These are phyloP conservation scores for Dentipellis sp. DNA, from an alignment of 768 basidiomycete genomes.

Conservation along the genomic window DNA sequence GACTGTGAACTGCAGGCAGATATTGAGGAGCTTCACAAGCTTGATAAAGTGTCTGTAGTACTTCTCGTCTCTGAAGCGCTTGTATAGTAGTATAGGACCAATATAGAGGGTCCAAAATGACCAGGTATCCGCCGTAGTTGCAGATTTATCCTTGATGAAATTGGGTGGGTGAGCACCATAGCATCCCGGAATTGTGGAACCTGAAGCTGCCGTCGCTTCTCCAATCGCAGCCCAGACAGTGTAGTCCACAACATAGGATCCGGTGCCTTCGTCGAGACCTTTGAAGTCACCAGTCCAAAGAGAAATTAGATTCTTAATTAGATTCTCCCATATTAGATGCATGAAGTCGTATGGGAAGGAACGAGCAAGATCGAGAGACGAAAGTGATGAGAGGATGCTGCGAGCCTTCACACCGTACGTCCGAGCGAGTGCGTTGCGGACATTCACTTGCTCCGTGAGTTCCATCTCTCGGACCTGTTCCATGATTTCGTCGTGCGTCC, in stretches of 20 bases:
- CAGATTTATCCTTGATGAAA: slow-evolving; percentile 17
- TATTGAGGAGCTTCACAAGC: slow-evolving; percentile 28
- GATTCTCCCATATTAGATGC: slow-evolving; percentile 39
- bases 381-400: slow-evolving; percentile 22
- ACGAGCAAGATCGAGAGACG: slow-evolving; percentile 26
- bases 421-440: slow-evolving; percentile 18
- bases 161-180: slow-evolving; percentile 29
- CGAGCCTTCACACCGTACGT: slow-evolving; percentile 25
- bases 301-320: slow-evolving; percentile 29
- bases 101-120: slow-evolving; percentile 32
- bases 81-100: slow-evolving; percentile 27
- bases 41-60: slow-evolving; percentile 36
- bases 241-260: slow-evolving; percentile 19
- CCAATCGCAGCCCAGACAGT: slow-evolving; percentile 35
- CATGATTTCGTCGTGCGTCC: slow-evolving; percentile 23
- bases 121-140: slow-evolving; percentile 29
- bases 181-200: slow-evolving; percentile 28
- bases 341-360: slow-evolving; percentile 42
- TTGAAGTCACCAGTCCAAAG: slow-evolving; percentile 35
- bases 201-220: slow-evolving; percentile 19
- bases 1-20: slow-evolving; percentile 29
- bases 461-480: slow-evolving; percentile 18
- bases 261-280: slow-evolving; percentile 22
- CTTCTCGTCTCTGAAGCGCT: slow-evolving; percentile 20
- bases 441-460: slow-evolving; percentile 14